Base-by-base conservation (phyloP, 352 stramenopile genomes). In the Phytophthora citricola region DNA sequence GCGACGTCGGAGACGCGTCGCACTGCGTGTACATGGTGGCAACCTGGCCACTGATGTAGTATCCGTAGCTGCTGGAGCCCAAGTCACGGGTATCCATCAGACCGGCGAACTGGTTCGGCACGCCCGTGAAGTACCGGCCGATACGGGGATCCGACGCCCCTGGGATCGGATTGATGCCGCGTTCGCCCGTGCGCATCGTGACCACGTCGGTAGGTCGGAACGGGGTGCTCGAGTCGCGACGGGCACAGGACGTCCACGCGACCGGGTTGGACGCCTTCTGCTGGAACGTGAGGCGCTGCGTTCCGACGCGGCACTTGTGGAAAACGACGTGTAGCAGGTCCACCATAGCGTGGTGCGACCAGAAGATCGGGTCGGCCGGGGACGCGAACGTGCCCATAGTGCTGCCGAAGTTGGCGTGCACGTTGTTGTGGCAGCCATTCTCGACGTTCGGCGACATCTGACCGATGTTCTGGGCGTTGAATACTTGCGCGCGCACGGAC, bases 301-400 rank as follows among this genome's bases (percentile, higher is more conserved):
- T 69, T 10, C 83, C 81, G 2, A 90, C 79, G 5, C 74, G 71
- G 56, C 87, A 94, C 58, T 91, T 84, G 81, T 90, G 75, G 72
- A 90, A 92, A 34, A 92, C 62, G 8, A 69, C 64, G 58, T 91
- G 78, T 11, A 94, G 63, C 34, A 81, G 45, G 51, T 94, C 87
- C 4, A 94, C 63, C 58, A 78, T 88, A 2, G 79, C 71, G 63
- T 94, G 87, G 50, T 92, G 81, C 20, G 83, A 92, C 75, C 75
- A 94, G 60, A 94, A 94, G 22, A 93, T 66, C 10, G 84, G 84
- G 40, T 94, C 86, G 0, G 71, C 31, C 0, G 85, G 80, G 12
- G 83, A 79, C 31, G 73, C 65, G 48, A 90, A 83, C 2, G 75
- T 82, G 2, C 62, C 58, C 75, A 94, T 92, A 6, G 71, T 78